Conservation (phyloP, 2,329 filamentous ascomycete species). For the Talaromyces sp. region DNA sequence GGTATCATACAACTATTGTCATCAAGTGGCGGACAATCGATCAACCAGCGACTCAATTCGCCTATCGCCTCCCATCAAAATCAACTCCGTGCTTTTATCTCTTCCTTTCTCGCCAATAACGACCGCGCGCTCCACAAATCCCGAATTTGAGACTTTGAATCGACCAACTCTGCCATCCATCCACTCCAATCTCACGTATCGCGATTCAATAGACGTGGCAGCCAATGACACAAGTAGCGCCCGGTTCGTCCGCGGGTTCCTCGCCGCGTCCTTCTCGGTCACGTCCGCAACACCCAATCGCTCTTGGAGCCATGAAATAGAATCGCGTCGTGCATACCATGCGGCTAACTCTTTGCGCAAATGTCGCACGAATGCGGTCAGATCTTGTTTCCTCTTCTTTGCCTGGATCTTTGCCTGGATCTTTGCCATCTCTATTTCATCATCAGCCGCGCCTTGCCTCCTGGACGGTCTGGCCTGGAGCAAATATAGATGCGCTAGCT, state of each 20-base stretch:
- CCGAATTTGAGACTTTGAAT: constrained; percentile 42
- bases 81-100: constrained; percentile 36
- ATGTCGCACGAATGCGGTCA: constrained; percentile 36
- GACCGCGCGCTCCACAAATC: constrained; percentile 41
- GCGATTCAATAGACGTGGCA: constrained; percentile 37
- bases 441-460: background rate
- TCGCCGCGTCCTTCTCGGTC: background rate
- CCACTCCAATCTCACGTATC: constrained; percentile 45
- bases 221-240: constrained; percentile 36
- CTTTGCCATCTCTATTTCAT: constrained; percentile 21
- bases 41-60: constrained; percentile 36
- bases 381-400: constrained; percentile 34
- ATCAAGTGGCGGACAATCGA: constrained; percentile 22
- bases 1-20: background rate
- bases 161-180: constrained; percentile 43
- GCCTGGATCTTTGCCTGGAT: constrained; percentile 22
- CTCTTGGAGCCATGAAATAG: constrained; percentile 34
- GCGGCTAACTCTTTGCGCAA: constrained; percentile 41
- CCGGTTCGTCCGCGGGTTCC: background rate
- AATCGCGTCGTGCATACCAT: constrained; percentile 42
- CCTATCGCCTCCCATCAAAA: constrained; percentile 34
- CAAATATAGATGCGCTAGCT: constrained; percentile 38
- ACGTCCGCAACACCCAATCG: constrained; percentile 28
- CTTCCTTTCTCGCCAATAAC: constrained; percentile 41
- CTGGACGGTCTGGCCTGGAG: constrained; percentile 18